Evolutionary conservation across 257 asterid species (phyloP).

Genomic region (Capsicum rhomboideum): DNA sequence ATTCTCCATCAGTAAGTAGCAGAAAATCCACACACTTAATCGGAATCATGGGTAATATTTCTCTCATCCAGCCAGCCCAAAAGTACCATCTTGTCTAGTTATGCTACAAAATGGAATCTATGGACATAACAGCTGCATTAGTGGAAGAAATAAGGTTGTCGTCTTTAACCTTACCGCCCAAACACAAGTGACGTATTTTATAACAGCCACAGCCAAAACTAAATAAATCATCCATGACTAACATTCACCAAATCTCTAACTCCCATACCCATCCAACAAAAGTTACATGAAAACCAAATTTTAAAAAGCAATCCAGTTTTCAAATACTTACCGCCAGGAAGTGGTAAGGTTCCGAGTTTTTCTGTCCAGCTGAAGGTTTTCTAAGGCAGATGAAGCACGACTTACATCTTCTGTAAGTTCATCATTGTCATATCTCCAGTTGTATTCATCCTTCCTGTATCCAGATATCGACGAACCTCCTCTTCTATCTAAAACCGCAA

Average conservation of each 20-base stretch:
- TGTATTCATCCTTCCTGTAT: conserved; percentile 85
- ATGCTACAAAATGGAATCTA: neutral
- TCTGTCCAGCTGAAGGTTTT: conserved; percentile 91
- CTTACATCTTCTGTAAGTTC: conserved; percentile 69
- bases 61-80: neutral
- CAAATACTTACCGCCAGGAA: conserved; percentile 76
- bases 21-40: neutral
- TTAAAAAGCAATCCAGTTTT: neutral
- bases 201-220: neutral
- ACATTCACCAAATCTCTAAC: neutral
- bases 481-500: conserved; percentile 61
- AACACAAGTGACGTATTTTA: neutral
- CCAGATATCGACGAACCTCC: conserved; percentile 81
- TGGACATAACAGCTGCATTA: neutral
- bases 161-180: neutral
- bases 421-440: conserved; percentile 75
- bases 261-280: neutral
- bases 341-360: conserved; percentile 78
- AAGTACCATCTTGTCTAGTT: neutral
- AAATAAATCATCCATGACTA: neutral
- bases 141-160: neutral
- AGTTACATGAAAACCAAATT: neutral
- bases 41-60: neutral
- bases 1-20: neutral
- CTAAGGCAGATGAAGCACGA: conserved; percentile 82